Evolutionary conservation across 257 asterid species (phyloP).

Genomic region (Penstemon barbatus): DNA sequence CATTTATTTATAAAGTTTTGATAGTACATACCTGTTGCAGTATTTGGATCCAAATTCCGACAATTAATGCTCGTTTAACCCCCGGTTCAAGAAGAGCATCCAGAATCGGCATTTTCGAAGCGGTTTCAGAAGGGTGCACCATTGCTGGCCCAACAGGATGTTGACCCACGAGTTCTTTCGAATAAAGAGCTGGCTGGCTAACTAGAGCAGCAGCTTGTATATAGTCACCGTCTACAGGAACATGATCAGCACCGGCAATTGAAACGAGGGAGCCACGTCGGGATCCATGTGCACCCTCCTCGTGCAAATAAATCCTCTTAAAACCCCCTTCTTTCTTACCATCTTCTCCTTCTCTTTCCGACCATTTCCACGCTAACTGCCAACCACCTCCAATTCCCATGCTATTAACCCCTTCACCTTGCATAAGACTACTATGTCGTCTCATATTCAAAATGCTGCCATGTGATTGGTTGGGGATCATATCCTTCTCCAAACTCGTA

Average conservation of each 20-base stretch:
- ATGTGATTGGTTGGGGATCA: too few species aligned
- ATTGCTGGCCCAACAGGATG: conserved; percentile 50
- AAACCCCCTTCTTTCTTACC: conserved; percentile 48
- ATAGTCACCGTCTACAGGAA: conserved; percentile 43
- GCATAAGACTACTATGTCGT: conserved; percentile 40
- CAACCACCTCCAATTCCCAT: conserved; percentile 73
- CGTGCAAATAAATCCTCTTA: conserved; percentile 60
- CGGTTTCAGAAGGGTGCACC: conserved; percentile 44
- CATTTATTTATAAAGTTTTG: not conserved
- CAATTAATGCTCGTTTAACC: conserved; percentile 63
- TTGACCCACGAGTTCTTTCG: conserved; percentile 43
- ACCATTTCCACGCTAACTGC: conserved; percentile 78
- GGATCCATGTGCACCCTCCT: conserved; percentile 42
- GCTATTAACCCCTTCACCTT: conserved; percentile 37
- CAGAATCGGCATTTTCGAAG: conserved; percentile 46
- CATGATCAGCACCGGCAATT: conserved; percentile 39
- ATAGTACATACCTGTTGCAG: conserved; percentile 61
- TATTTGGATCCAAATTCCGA: conserved; percentile 63
- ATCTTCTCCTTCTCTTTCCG: conserved; percentile 42
- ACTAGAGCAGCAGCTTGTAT: conserved; percentile 61
- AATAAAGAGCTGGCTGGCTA: conserved; percentile 52
- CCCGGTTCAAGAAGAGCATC: conserved; percentile 59
- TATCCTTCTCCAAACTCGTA: conserved; percentile 44
- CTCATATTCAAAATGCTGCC: conserved; percentile 19
- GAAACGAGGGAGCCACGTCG: conserved; percentile 45